A percentile compares a stretch with the other conserved stretches of the same genome.
phyloP scores from a whole-genome alignment of 2,329 filamentous ascomycete species.

The Colletotrichum acutatum region DNA sequence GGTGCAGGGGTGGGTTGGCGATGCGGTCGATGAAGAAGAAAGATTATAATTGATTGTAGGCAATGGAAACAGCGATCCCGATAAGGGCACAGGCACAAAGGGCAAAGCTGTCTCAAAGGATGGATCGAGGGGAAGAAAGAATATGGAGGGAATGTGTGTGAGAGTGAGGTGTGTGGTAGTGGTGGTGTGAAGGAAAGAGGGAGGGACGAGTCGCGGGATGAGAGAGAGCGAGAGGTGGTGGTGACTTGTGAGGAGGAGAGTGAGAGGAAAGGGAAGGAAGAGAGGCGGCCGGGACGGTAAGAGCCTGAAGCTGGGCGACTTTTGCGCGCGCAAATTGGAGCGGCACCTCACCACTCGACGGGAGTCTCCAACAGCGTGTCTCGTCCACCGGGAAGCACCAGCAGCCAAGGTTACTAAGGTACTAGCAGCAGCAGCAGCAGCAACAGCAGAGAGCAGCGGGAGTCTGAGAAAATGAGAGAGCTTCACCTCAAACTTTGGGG shows the following conservation, averaged over 20 bases:
- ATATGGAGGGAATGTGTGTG: constrained; percentile 4
- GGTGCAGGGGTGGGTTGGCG: neutral
- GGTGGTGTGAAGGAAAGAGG: neutral
- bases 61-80: constrained; percentile 22
- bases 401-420: no score
- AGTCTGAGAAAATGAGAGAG: neutral
- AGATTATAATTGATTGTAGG: constrained; percentile 25
- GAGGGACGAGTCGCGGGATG: constrained; percentile 7
- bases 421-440: no score
- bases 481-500: constrained; percentile 8
- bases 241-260: constrained; percentile 8
- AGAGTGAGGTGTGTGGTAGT: neutral
- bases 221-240: neutral
- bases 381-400: neutral
- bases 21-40: constrained; percentile 16
- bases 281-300: neutral
- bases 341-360: neutral
- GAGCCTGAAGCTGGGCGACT: constrained; percentile 3
- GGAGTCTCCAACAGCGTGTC: no score
- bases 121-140: neutral
- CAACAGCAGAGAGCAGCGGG: neutral
- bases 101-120: constrained; percentile 22
- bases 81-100: constrained; percentile 13
- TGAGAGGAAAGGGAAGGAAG: neutral
- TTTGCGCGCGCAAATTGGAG: constrained; percentile 31